Percentiles rank a stretch among this genome's conserved stretches.
phyloP scores from a whole-genome alignment of 1,284 basidiomycete species.

The Vanrija pseudolonga region DNA sequence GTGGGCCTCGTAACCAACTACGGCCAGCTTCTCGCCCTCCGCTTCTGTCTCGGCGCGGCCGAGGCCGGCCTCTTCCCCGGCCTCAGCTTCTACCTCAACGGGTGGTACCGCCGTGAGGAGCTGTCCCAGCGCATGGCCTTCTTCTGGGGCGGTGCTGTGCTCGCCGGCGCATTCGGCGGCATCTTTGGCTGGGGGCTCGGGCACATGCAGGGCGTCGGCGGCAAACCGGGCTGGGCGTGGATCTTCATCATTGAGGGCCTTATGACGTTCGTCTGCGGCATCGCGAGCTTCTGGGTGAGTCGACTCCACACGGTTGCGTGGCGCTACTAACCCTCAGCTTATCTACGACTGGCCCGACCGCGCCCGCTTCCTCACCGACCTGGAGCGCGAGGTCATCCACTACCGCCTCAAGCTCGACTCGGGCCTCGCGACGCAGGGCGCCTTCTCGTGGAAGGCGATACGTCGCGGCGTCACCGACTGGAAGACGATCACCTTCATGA shows the following conservation, averaged over 20 bases:
- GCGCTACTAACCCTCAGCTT: too few species aligned
- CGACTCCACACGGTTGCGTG: too few species aligned
- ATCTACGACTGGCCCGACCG: constrained; percentile 50
- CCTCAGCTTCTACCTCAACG: constrained; percentile 49
- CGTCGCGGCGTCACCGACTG: constrained; percentile 37
- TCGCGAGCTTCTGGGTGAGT: constrained; percentile 38
- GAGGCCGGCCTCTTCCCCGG: constrained; percentile 48
- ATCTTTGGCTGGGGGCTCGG: constrained; percentile 40
- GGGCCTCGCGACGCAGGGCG: constrained; percentile 41
- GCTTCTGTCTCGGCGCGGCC: constrained; percentile 47
- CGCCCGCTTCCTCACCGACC: constrained; percentile 42
- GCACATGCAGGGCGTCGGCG: constrained; percentile 44
- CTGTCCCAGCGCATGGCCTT: constrained; percentile 47
- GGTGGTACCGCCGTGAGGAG: constrained; percentile 50
- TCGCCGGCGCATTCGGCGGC: constrained; percentile 50
- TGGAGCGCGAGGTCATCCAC: constrained; percentile 44
- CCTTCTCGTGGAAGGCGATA: constrained; percentile 37
- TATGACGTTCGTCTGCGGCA: constrained; percentile 42
- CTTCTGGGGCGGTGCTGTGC: constrained; percentile 52
- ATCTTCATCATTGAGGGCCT: constrained; percentile 52
- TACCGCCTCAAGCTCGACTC: constrained; percentile 43
- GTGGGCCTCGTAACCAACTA: constrained; percentile 50
- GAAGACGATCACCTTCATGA: constrained; percentile 42
- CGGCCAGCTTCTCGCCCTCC: constrained; percentile 45
- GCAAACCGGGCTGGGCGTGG: constrained; percentile 50